Base-by-base conservation (phyloP, 1,139 yeast species). In the Saccharomyces hybrid region DNA sequence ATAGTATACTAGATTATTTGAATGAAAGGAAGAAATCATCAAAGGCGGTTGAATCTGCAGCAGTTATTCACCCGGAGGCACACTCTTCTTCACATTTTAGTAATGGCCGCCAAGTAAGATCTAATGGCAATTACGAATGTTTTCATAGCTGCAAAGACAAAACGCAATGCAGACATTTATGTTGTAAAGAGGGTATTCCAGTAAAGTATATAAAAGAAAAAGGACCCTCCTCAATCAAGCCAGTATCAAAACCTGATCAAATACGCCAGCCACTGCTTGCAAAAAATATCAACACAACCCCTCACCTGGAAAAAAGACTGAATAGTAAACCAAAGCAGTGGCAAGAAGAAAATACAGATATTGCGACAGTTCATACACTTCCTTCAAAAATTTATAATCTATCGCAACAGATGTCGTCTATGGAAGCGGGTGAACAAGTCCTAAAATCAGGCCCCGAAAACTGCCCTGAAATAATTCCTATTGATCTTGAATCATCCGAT, bases 171-270 rank as follows among this genome's bases (percentile, higher is more conserved):
- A 70, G 79, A 8, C 80, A 77, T 59, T 51, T 73, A 5, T 77
- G 80, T 52, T 77, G 80, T 54, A 70, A 73, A 46, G 77, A 74
- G 48, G 80, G 80, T 1, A 63, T 76, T 0, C 70, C 71, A 9
- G 57, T 56, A 48, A 48, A 50, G 16, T 38, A 47, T 32, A 28
- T 58, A 13, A 41, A 50, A 32, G 16, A 27, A 31, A 51, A 26
- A 23, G 47, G 27, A 14, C 27, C 13, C 20, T 38, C 44, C 6
- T 16, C 25, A 20, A 9, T 9, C 26, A 38, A 16, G 44, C 7
- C 25, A 9, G n/a, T 11, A 3, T 20, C 26, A 11, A 38, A 38
- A 38, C 25, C 11, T 38, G 44, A 16, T 38, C 25, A 38, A 5
- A 6, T 38, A 16, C 44, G 44, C 44, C 16, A 20, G n/a, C 44